Evolutionary conservation across 2,329 filamentous ascomycete genomes (phyloP).

Genomic region (Endoconidiophora laricicola): DNA sequence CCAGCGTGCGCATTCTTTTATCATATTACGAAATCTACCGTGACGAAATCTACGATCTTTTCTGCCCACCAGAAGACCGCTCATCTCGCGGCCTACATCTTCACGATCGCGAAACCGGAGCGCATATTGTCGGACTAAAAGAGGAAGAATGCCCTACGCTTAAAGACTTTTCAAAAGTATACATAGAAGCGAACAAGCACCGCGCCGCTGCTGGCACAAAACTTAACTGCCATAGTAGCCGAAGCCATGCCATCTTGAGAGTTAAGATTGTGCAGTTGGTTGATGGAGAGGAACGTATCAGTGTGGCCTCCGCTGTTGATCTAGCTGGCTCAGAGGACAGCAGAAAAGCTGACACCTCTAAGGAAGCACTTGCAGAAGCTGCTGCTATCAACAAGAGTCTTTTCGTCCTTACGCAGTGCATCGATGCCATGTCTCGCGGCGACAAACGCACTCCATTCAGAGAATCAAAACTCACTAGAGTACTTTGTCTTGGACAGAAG

Average conservation of each 20-base stretch:
- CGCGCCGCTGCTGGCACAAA: conserved; percentile 80
- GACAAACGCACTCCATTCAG: conserved; percentile 75
- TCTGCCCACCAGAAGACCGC: conserved; percentile 76
- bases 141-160: conserved; percentile 68
- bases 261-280: conserved; percentile 73
- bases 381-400: conserved; percentile 96
- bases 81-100: conserved; percentile 65
- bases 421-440: conserved; percentile 72
- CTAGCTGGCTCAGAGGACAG: conserved; percentile 94
- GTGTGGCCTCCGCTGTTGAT: conserved; percentile 85
- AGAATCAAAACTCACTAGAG: conserved; percentile 94
- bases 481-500: conserved; percentile 82
- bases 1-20: conserved; percentile 55
- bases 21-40: conserved; percentile 97
- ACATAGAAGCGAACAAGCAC: conserved; percentile 84
- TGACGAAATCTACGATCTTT: conserved; percentile 83
- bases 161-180: conserved; percentile 78
- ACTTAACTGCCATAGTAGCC: conserved; percentile 78
- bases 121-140: conserved; percentile 69
- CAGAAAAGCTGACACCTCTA: conserved; percentile 80
- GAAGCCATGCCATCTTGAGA: conserved; percentile 78
- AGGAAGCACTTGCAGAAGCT: conserved; percentile 83
- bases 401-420: conserved; percentile 86
- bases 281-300: conserved; percentile 50
- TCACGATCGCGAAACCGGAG: conserved; percentile 73